Conservation (phyloP, 1,284 basidiomycete species). For the Pholiota adiposa region DNA sequence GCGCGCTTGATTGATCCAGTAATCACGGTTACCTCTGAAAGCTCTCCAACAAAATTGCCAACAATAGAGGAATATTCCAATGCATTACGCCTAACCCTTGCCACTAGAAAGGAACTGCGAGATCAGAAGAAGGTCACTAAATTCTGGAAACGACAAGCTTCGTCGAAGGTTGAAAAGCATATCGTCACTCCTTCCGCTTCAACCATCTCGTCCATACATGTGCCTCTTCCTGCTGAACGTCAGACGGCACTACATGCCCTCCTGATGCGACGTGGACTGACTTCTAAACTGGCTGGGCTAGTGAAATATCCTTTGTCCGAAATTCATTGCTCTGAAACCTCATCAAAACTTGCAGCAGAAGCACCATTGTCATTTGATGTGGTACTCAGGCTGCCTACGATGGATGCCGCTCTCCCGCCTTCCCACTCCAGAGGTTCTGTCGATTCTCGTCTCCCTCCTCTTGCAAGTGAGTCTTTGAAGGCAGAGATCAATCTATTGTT, state of each 20-base stretch:
- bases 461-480: conserved; percentile 29
- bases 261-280: conserved; percentile 20
- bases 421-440: conserved; percentile 10
- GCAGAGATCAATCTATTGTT: conserved; percentile 24
- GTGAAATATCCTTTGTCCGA: not conserved
- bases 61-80: conserved; percentile 55
- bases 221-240: conserved; percentile 44
- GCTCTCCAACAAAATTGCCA: conserved; percentile 43
- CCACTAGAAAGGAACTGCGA: conserved; percentile 49
- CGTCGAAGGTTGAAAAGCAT: conserved; percentile 22
- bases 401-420: conserved; percentile 3
- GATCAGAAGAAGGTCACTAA: conserved; percentile 51
- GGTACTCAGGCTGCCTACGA: not conserved
- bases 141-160: conserved; percentile 57
- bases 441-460: conserved; percentile 24
- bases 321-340: not conserved
- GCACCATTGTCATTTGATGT: not conserved
- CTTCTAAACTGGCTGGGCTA: not conserved
- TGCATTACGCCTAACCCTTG: conserved; percentile 54
- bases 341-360: not conserved
- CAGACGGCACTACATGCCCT: conserved; percentile 26
- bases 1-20: not conserved
- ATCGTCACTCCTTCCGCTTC: conserved; percentile 58
- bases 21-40: not conserved
- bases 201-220: conserved; percentile 51